Base-by-base conservation (phyloP, 495 filamentous ascomycete genomes). In the Chlorociboria aeruginascens region DNA sequence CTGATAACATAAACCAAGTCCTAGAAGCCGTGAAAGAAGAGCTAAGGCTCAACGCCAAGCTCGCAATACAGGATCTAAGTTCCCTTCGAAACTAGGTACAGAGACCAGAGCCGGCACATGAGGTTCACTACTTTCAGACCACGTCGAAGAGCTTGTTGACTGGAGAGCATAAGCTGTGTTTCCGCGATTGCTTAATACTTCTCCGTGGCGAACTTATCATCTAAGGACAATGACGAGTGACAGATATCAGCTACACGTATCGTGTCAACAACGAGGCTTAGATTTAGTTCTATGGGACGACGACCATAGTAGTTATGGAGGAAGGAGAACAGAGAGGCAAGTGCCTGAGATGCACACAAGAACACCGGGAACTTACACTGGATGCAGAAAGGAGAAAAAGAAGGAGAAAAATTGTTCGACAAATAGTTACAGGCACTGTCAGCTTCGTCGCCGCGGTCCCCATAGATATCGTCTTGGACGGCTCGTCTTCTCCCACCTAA, bases 151-250 rank as follows among this genome's bases (percentile, higher is more conserved):
- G n/a, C 25, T 14, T 30, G 4, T 20, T 17, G 20, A 44, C 20
- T 49, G 13, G 39, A 42, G 32, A 33, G 28, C 41, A 28, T 14
- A 32, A 33, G 46, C 46, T 39, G 20, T 50, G 48, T 50, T 50
- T 16, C 48, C 48, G 41, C 48, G 48, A 50, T 45, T 50, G 48
- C 48, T 20, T 16, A 33, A 40, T 50, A 50, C 45, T 50, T 17
- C 48, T 50, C 25, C 35, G 32, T 17, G 32, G 48, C 17, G 48
- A 13, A 36, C 29, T 50, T 32, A 13, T 50, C 25, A 50, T 50
- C 28, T 12, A 45, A 45, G 48, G 48, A 20, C 48, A 45, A 29
- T 40, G 48, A 32, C 33, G 48, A 45, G 16, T 50, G 16, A 40
- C 45, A 29, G 48, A 50, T 3, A 50, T 41, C 20, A 16, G 48